Evolutionary conservation across 371 early-diverging fungal species (phyloP).

Genomic region (Mortierella sp.): DNA sequence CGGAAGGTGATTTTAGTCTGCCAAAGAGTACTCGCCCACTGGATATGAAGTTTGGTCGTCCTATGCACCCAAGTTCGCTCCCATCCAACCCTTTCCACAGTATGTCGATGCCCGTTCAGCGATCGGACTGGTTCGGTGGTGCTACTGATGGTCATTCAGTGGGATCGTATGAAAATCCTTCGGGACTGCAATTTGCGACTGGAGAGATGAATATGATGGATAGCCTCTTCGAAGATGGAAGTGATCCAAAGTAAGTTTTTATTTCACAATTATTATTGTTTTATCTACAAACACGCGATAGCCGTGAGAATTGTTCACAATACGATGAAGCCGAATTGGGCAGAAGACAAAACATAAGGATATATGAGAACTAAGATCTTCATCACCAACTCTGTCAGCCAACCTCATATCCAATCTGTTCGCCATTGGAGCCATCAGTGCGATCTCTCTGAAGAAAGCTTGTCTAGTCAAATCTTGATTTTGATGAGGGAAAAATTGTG

Average conservation of each 20-base stretch:
- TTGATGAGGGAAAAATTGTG: background rate
- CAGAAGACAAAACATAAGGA: background rate
- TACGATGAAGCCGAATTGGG: too few relatives aligned
- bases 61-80: constrained; percentile 35
- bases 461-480: background rate
- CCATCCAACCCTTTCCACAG: constrained; percentile 45
- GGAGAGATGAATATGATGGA: constrained; percentile 54
- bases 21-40: constrained; percentile 32
- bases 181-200: constrained; percentile 43
- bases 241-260: constrained; percentile 51
- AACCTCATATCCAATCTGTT: background rate
- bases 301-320: too few relatives aligned
- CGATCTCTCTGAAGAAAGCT: background rate
- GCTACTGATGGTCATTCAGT: constrained; percentile 45
- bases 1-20: constrained; percentile 52
- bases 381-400: background rate
- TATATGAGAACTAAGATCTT: background rate
- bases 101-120: constrained; percentile 56
- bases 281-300: too few relatives aligned
- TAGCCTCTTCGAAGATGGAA: constrained; percentile 54
- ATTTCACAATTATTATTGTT: background rate
- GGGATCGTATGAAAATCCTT: constrained; percentile 49
- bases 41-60: constrained; percentile 54
- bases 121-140: constrained; percentile 55
- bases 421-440: background rate